Evolutionary conservation across 306 rosid genomes (phyloP).

Genomic region (Cucurbita ficifolia): DNA sequence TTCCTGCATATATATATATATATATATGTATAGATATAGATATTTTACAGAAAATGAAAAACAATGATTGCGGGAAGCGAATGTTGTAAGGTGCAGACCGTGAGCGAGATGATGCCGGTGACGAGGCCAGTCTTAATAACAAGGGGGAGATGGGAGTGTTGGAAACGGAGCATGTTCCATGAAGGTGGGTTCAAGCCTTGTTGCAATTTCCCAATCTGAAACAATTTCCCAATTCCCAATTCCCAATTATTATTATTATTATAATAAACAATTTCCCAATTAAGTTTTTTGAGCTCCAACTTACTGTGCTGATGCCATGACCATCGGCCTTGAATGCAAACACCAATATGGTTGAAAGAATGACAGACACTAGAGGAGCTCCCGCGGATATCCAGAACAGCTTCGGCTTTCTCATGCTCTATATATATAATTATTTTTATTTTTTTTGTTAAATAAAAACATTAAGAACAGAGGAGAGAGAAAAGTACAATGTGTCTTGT

Average conservation of each 20-base stretch:
- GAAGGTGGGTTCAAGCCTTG: constrained; percentile 88
- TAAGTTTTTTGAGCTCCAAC: not conserved
- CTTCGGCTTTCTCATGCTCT: constrained; percentile 67
- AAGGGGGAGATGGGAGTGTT: constrained; percentile 38
- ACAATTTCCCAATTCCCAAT: not conserved
- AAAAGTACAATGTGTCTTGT: constrained; percentile 69
- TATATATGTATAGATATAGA: too few relatives aligned
- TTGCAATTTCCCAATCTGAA: constrained; percentile 72
- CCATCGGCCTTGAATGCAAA: constrained; percentile 54
- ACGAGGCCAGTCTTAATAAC: constrained; percentile 64
- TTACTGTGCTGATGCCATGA: constrained; percentile 77
- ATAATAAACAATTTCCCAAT: too few relatives aligned
- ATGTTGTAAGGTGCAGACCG: constrained; percentile 26
- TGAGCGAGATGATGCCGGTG: constrained; percentile 90
- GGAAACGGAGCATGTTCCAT: constrained; percentile 54
- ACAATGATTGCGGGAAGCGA: not conserved
- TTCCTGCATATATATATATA: constrained; percentile 35
- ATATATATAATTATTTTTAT: not conserved
- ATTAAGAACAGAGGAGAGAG: not conserved
- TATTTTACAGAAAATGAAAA: too few relatives aligned
- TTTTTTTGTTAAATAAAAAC: too few relatives aligned
- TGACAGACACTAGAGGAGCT: constrained; percentile 70
- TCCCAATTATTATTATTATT: too few relatives aligned
- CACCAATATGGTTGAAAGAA: constrained; percentile 57
- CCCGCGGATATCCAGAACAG: constrained; percentile 95